Evolutionary conservation across 2,329 filamentous ascomycete genomes (phyloP).

Genomic region (Myriosclerotinia curreyana): DNA sequence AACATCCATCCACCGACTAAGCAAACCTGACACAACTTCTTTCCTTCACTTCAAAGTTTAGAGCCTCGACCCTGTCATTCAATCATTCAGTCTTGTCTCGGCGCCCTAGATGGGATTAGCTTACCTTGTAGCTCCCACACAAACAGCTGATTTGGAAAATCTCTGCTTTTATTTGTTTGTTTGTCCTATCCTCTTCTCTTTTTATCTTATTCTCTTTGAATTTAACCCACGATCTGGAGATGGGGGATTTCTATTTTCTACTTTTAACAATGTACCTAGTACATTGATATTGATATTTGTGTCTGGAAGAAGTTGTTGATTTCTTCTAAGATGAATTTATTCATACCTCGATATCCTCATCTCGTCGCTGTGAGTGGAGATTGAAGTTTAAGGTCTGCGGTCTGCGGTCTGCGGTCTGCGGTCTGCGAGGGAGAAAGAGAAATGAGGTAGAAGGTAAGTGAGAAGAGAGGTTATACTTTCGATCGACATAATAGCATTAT

Average conservation of each 20-base stretch:
- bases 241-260: too few relatives aligned
- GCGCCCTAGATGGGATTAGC: conserved; percentile 5
- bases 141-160: not conserved
- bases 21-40: not conserved
- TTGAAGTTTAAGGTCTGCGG: not conserved
- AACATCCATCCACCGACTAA: not conserved
- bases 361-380: not conserved
- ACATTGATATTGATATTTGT: too few relatives aligned
- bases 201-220: not conserved
- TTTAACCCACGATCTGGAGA: too few relatives aligned
- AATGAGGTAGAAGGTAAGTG: too few relatives aligned
- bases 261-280: too few relatives aligned
- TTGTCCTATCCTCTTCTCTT: not conserved
- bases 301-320: too few relatives aligned
- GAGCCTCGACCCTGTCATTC: not conserved
- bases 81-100: too few relatives aligned
- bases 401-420: too few relatives aligned
- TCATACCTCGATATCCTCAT: too few relatives aligned
- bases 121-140: not conserved
- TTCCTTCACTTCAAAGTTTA: too few relatives aligned
- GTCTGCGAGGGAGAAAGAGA: too few relatives aligned
- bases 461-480: not conserved
- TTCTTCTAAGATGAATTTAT: too few relatives aligned
- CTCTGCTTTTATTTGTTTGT: not conserved
- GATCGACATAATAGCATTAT: not conserved